Conservation (phyloP, 1,139 yeast genomes). For the Diutina rugosa region DNA sequence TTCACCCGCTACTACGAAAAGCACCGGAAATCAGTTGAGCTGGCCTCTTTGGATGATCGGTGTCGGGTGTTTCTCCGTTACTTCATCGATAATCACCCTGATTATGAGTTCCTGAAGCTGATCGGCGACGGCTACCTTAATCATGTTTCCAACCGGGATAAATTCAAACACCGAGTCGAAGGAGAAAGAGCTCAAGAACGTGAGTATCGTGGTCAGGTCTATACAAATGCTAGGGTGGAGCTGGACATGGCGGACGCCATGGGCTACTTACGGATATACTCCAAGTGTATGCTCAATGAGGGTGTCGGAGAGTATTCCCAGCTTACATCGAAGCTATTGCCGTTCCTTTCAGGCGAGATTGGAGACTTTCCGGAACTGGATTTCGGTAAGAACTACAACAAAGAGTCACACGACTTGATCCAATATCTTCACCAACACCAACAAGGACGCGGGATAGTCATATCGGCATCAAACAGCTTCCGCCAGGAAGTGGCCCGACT, state of each 20-base stretch:
- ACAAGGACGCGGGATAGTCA: conserved; percentile 28
- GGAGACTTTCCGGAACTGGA: conserved; percentile 6
- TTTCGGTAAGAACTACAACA: conserved; percentile 6
- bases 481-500: conserved; percentile 21
- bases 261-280: conserved; percentile 20
- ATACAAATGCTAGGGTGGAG: conserved; percentile 7
- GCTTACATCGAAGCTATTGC: conserved; percentile 11
- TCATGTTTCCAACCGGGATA: neutral
- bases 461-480: conserved; percentile 22
- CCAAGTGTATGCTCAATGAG: conserved; percentile 20
- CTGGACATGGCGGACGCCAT: conserved; percentile 25
- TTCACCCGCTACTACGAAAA: neutral
- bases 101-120: neutral
- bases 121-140: neutral
- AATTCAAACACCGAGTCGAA: neutral
- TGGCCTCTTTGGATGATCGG: neutral
- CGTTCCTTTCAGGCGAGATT: conserved; percentile 13
- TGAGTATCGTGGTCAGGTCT: conserved; percentile 4
- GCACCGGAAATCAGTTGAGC: neutral
- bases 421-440: conserved; percentile 12
- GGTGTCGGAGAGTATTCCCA: neutral
- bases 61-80: neutral
- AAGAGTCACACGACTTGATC: conserved; percentile 7
- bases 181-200: neutral
- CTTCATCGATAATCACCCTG: neutral